Percentiles rank a stretch among this genome's conserved stretches.
These are phyloP conservation scores for Phytophthora constricta DNA, from an alignment of 352 stramenopile species.

Conservation along the genomic window DNA sequence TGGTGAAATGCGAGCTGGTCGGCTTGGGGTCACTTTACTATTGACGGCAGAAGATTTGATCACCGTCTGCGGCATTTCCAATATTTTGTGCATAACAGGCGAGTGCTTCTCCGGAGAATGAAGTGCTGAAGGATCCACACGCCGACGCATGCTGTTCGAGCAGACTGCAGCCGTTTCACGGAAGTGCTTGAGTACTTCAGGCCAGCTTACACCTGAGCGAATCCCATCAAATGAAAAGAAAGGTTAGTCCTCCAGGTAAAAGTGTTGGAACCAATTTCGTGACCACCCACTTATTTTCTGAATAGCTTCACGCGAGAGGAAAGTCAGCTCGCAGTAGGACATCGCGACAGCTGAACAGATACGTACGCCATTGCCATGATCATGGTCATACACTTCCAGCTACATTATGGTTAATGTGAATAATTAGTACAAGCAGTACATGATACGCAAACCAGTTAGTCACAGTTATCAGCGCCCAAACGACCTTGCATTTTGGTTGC, in stretches of 20 bases:
- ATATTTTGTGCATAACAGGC: conserved; percentile 14
- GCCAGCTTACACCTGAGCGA: conserved; percentile 65
- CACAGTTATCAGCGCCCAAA: no score
- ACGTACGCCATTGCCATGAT: conserved; percentile 83
- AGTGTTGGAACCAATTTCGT: background rate
- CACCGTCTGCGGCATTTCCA: conserved; percentile 36
- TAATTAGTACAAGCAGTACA: conserved; percentile 5
- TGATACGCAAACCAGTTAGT: no score
- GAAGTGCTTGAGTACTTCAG: conserved; percentile 77
- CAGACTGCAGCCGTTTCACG: conserved; percentile 42
- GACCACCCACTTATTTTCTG: conserved; percentile 68
- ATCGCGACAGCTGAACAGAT: conserved; percentile 83
- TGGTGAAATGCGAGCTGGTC: conserved; percentile 21
- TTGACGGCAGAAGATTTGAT: conserved; percentile 42
- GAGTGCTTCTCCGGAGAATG: conserved; percentile 2
- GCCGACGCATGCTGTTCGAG: conserved; percentile 55
- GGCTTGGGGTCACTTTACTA: conserved; percentile 21
- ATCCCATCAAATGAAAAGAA: background rate
- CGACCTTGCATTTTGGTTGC: no score
- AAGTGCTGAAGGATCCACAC: conserved; percentile 35
- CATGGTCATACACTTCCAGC: conserved; percentile 84
- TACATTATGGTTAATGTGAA: conserved; percentile 16
- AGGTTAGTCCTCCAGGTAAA: background rate
- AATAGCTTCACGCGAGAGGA: conserved; percentile 79
- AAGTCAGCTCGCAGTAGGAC: conserved; percentile 81